Base-by-base conservation (phyloP, 345 rosid genomes). In the Citropsis articulata region DNA sequence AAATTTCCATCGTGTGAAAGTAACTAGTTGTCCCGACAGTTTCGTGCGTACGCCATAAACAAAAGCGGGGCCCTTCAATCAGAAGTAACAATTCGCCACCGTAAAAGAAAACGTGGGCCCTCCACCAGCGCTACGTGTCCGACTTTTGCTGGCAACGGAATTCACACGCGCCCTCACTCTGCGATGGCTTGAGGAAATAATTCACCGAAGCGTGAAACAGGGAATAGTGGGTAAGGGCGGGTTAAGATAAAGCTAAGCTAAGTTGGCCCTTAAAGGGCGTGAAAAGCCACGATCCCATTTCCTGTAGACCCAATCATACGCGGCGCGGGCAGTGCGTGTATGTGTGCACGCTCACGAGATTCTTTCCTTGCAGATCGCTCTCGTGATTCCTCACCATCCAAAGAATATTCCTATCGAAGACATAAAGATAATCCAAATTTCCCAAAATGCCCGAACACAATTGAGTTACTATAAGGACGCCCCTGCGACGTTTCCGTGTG, bases 311-410 rank as follows among this genome's bases (percentile, higher is more conserved):
- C 9, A 72, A 71, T 66, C 40, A 71, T 55, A 74, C 78, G 80
- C 80, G 76, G 75, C 81, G 68, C 60, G 72, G 73, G 69, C 9
- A 21, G 50, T 19, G 81, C 62, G 50, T 45, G 67, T n/a, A n/a
- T 35, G 36, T 14, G 8, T 30, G 27, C 77, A 76, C 77, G 65
- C 79, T 73, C 83, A 38, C 79, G 24, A 69, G 85, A 82, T 80
- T 82, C 81, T 60, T 30, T 25, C 62, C 24, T 38, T 0, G 4
- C 40, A 25, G 19, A 45, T 1, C 68, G 31, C 7, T 30, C 53
- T 40, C 73, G 73, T 65, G 83, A 60, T 45, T 71, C 76, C 81
- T 42, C 69, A 4, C 48, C 4, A 24, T 2, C 33, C 0, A 53
- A 9, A 65, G 78, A 13, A 77, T 82, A 82, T 82, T 79, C 80